Conservation (phyloP, 164 flowering plant genomes). For the Magnolia sinica region DNA sequence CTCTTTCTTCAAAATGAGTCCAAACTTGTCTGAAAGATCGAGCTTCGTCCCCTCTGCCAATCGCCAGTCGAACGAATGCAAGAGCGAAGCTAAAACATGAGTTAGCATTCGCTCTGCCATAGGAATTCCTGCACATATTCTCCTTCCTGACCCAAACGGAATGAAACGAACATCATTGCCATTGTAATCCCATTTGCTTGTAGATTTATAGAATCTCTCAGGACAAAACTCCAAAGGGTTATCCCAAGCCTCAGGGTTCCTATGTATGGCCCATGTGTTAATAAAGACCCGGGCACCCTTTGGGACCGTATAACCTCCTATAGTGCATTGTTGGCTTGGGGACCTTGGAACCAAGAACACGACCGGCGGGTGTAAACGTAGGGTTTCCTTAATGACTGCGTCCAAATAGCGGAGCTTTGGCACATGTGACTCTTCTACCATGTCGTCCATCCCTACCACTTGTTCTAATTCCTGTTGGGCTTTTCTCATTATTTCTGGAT, state of each 20-base stretch:
- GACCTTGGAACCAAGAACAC: slow-evolving; percentile 1
- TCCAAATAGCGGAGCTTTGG: not conserved
- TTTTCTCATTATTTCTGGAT: slow-evolving; percentile 1
- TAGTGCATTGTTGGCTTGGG: not conserved
- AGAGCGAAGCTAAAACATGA: not conserved
- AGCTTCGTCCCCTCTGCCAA: slow-evolving; percentile 16
- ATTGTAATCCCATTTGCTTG: not conserved
- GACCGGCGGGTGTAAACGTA: not conserved
- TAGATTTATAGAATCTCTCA: slow-evolving; percentile 5
- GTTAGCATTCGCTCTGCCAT: not conserved
- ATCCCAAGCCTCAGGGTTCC: slow-evolving; percentile 17
- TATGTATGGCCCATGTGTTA: slow-evolving; percentile 7
- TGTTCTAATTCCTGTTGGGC: not conserved
- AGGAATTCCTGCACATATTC: not conserved
- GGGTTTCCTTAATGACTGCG: not conserved
- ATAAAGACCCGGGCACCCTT: not conserved
- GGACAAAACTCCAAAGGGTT: slow-evolving; percentile 15
- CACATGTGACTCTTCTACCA: slow-evolving; percentile 3
- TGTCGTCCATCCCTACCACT: not conserved
- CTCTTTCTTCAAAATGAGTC: slow-evolving; percentile 7
- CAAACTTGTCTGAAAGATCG: slow-evolving; percentile 26
- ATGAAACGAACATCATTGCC: slow-evolving; percentile 2
- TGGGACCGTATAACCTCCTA: slow-evolving; percentile 2
- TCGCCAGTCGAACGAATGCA: slow-evolving; percentile 24
- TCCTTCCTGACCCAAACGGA: slow-evolving; percentile 6